A percentile compares a stretch with the other conserved stretches of the same genome.
Conservation (phyloP, 225 moss, liverwort and hornwort species). For the Straminergon stramineum region DNA sequence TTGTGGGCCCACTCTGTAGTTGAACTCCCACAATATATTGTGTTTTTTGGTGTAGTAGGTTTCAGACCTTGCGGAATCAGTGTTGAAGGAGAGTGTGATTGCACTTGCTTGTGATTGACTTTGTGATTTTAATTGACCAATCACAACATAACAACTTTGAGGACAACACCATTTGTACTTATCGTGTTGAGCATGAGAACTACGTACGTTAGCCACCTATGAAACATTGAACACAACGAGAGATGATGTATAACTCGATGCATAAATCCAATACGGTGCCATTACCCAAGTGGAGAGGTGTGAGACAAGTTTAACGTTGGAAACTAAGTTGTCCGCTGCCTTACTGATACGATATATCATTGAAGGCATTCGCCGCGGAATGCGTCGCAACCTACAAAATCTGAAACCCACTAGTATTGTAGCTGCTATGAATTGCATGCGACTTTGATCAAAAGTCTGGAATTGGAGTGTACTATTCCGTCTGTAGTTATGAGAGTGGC, state of each 20-base stretch:
- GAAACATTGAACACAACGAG: background rate
- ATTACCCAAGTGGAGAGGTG: no score
- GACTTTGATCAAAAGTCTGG: background rate
- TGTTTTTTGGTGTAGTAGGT: background rate
- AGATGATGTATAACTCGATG: background rate
- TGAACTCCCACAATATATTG: background rate
- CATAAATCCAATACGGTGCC: background rate
- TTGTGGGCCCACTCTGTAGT: background rate
- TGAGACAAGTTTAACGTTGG: background rate
- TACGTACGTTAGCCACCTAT: background rate
- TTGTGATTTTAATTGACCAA: background rate
- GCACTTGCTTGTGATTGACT: background rate
- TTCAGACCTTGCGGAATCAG: background rate
- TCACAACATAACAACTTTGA: background rate
- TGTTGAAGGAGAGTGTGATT: background rate
- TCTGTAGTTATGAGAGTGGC: background rate
- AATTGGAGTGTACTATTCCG: background rate
- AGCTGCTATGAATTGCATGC: background rate
- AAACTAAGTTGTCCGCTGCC: no score
- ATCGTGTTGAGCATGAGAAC: background rate
- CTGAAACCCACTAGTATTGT: background rate
- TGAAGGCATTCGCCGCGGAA: background rate
- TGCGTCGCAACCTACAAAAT: background rate
- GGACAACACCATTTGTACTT: background rate
- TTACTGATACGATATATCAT: background rate